Conservation (phyloP, 768 basidiomycete species). For the Termitomyces sp. region DNA sequence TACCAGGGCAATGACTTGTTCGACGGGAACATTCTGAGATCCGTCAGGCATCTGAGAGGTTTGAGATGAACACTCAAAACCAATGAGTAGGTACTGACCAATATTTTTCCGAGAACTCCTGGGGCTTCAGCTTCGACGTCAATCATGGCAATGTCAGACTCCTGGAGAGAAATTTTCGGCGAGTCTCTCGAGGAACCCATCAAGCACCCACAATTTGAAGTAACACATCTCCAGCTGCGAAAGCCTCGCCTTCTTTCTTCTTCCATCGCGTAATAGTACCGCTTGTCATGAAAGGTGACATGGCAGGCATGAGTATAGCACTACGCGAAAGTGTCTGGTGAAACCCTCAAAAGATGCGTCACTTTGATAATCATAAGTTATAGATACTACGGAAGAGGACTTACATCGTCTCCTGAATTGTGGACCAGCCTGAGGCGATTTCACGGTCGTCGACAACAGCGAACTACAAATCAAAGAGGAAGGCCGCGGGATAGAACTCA, state of each 20-base stretch:
- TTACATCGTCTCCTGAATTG: constrained; percentile 23
- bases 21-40: constrained; percentile 44
- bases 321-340: constrained; percentile 28
- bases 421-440: constrained; percentile 18
- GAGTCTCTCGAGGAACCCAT: background rate
- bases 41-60: constrained; percentile 53
- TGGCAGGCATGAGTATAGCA: constrained; percentile 68
- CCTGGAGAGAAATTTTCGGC: constrained; percentile 29
- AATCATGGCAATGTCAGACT: constrained; percentile 75
- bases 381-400: constrained; percentile 5
- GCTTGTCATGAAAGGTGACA: constrained; percentile 89
- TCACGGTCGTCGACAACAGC: constrained; percentile 19
- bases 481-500: constrained; percentile 13
- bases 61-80: background rate
- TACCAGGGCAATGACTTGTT: constrained; percentile 61
- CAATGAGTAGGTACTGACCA: constrained; percentile 41
- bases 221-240: constrained; percentile 65
- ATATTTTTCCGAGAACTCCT: constrained; percentile 80
- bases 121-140: constrained; percentile 91
- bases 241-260: constrained; percentile 70
- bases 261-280: constrained; percentile 80
- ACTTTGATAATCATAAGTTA: background rate
- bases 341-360: constrained; percentile 20
- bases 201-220: constrained; percentile 61
- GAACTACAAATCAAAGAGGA: constrained; percentile 21